A percentile compares a stretch with the other conserved stretches of the same genome.
phyloP scores from a whole-genome alignment of 805 yeast species.

The Dipodascus geniculatus region DNA sequence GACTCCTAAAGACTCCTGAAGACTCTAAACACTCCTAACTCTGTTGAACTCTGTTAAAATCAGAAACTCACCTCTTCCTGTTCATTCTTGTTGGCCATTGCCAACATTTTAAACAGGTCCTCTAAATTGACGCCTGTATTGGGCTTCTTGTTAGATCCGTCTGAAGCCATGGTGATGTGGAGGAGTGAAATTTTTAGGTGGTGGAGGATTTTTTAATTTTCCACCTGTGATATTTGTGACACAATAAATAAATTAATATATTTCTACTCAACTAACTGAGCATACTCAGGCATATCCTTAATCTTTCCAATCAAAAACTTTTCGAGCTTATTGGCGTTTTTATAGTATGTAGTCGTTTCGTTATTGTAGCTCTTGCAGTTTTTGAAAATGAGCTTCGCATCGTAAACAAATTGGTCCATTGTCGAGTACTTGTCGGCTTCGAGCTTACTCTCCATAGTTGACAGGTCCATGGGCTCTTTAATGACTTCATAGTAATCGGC shows the following conservation, averaged over 20 bases:
- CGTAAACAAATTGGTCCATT: slow-evolving; percentile 86
- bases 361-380: slow-evolving; percentile 90
- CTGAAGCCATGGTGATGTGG: too few species aligned
- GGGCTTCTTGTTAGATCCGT: too few species aligned
- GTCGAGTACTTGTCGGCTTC: slow-evolving; percentile 86
- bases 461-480: slow-evolving; percentile 95
- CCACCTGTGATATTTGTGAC: not conserved
- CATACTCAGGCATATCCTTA: slow-evolving; percentile 85
- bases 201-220: too few species aligned
- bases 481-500: slow-evolving; percentile 94
- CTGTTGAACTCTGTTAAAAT: too few species aligned
- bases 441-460: slow-evolving; percentile 87
- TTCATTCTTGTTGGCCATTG: slow-evolving; percentile 5
- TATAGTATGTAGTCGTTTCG: slow-evolving; percentile 88
- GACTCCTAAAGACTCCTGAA: too few species aligned
- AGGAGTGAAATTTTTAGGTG: not conserved
- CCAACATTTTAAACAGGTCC: slow-evolving; percentile 14
- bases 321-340: slow-evolving; percentile 88
- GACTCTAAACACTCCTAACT: too few species aligned
- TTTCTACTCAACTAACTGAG: slow-evolving; percentile 56
- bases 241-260: slow-evolving; percentile 1
- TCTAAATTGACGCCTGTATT: slow-evolving; percentile 15
- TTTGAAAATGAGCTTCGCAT: slow-evolving; percentile 72
- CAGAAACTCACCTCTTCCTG: not conserved
- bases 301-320: slow-evolving; percentile 74